Percentiles rank a stretch among this genome's conserved stretches.
Conservation (phyloP, 768 basidiomycete genomes). For the Neoboletus magnificus region DNA sequence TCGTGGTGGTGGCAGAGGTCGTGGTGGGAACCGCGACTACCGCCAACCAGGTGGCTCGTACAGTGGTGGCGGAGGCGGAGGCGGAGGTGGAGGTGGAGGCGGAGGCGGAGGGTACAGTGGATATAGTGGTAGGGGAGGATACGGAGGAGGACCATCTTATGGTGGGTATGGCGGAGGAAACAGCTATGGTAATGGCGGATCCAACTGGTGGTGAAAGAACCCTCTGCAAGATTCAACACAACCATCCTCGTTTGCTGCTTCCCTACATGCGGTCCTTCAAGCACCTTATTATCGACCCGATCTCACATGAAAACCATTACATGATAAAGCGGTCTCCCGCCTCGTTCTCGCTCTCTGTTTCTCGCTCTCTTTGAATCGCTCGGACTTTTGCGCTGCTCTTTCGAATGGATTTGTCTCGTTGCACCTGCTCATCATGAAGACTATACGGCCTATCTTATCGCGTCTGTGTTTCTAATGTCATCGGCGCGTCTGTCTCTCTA, state of each 20-base stretch:
- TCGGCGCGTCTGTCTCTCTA: constrained; percentile 28
- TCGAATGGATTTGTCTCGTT: constrained; percentile 55
- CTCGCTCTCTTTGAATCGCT: constrained; percentile 33
- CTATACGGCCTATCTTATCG: constrained; percentile 41
- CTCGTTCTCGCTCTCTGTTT: constrained; percentile 24
- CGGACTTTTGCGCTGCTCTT: constrained; percentile 64
- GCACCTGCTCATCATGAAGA: constrained; percentile 47
- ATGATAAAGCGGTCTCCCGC: constrained; percentile 15
- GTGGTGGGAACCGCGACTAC: constrained; percentile 38
- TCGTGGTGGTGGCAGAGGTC: constrained; percentile 37
- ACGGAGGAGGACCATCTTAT: constrained; percentile 35
- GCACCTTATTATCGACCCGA: constrained; percentile 17
- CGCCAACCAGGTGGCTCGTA: constrained; percentile 28
- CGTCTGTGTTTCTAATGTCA: constrained; percentile 38
- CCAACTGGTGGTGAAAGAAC: constrained; percentile 47
- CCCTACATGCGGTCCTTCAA: constrained; percentile 11
- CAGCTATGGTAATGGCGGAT: constrained; percentile 31
- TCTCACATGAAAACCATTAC: constrained; percentile 25
- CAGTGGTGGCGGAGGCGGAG: constrained; percentile 32
- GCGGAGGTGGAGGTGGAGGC: constrained; percentile 32
- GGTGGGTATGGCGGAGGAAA: constrained; percentile 30
- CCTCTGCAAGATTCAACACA: constrained; percentile 7
- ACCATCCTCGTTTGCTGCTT: constrained; percentile 8
- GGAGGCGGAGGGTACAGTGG: constrained; percentile 36
- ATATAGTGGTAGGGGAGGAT: constrained; percentile 38